Evolutionary conservation across 257 asterid genomes (phyloP).

Genomic region (Solanum lignicaule): DNA sequence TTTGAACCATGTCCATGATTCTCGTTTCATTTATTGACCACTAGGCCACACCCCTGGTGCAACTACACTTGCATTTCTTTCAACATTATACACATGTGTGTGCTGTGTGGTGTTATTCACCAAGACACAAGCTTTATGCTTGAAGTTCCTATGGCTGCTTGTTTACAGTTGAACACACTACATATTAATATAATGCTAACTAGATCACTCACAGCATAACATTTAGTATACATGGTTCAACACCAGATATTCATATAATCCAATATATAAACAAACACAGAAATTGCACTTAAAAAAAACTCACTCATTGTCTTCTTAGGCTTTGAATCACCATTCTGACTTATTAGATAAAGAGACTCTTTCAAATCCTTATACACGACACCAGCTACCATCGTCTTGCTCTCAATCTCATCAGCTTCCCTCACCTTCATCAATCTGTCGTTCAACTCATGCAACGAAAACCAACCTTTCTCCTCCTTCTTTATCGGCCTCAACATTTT

Average conservation of each 20-base stretch:
- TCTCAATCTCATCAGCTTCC: conserved; percentile 24
- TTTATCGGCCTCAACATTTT: conserved; percentile 44
- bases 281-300: not conserved
- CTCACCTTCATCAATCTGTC: conserved; percentile 43
- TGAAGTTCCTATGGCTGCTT: not conserved
- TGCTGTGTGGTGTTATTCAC: not conserved
- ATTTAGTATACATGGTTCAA: not conserved
- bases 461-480: conserved; percentile 46
- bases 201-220: not conserved
- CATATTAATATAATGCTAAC: not conserved
- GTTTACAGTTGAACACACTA: not conserved
- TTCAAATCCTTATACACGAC: not conserved
- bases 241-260: not conserved
- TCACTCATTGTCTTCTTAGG: conserved; percentile 1
- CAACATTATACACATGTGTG: not conserved
- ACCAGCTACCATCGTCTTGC: not conserved
- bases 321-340: not conserved
- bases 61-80: not conserved
- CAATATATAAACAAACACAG: not conserved
- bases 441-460: conserved; percentile 59
- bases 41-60: not conserved
- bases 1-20: not conserved
- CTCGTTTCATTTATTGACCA: not conserved
- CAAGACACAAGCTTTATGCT: not conserved
- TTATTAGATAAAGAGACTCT: not conserved